phyloP scores from a whole-genome alignment of 257 asterid species.

The Nicotiana knightiana region DNA sequence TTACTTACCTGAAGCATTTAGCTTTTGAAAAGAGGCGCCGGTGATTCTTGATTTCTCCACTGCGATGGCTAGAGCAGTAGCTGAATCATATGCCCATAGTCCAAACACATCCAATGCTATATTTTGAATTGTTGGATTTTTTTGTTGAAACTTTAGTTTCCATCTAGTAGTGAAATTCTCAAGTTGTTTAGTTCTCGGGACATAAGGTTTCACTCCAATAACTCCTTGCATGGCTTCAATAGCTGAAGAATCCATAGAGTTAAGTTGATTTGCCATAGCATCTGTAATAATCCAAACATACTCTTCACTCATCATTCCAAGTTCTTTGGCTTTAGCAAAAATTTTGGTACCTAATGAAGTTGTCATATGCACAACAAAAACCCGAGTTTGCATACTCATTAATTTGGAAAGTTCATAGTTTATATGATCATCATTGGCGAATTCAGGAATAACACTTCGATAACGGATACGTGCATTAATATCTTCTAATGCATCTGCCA shows the following conservation, averaged over 20 bases:
- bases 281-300: conserved; percentile 49
- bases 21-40: conserved; percentile 8
- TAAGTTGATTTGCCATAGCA: conserved; percentile 25
- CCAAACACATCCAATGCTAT: conserved; percentile 26
- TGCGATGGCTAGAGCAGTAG: conserved; percentile 43
- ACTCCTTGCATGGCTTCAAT: conserved; percentile 50
- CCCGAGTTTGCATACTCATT: conserved; percentile 48
- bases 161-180: conserved; percentile 27
- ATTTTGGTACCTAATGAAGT: conserved; percentile 28
- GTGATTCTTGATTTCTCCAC: conserved; percentile 24
- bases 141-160: conserved; percentile 15
- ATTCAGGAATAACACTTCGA: conserved; percentile 31
- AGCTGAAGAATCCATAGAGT: conserved; percentile 16
- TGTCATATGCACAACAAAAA: conserved; percentile 40
- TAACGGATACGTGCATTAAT: conserved; percentile 31
- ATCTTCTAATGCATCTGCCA: conserved; percentile 33
- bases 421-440: conserved; percentile 34
- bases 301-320: conserved; percentile 41
- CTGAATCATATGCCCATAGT: conserved; percentile 52
- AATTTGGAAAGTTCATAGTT: conserved; percentile 33
- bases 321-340: conserved; percentile 23
- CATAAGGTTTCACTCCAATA: conserved; percentile 40
- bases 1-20: conserved; percentile 10
- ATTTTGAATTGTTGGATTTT: conserved; percentile 4
- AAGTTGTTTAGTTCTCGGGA: conserved; percentile 19